Evolutionary conservation across 768 basidiomycete species (phyloP).

Genomic region (Rhizopogon roseolus): DNA sequence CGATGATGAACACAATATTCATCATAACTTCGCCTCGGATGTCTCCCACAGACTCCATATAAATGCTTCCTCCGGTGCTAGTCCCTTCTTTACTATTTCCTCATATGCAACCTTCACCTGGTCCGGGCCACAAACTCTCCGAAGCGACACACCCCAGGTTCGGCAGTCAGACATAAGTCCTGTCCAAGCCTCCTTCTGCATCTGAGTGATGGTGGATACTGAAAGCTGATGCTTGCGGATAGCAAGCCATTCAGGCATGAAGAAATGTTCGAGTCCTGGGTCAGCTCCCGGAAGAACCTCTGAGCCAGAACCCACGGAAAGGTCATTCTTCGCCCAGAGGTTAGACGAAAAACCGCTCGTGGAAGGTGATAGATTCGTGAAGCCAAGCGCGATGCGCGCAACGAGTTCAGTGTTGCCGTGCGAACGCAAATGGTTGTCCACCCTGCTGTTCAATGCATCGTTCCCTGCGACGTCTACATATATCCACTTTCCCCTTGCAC

Average conservation of each 20-base stretch:
- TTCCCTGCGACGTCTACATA: conserved; percentile 67
- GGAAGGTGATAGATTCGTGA: conserved; percentile 52
- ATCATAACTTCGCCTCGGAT: background rate
- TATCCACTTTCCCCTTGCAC: conserved; percentile 37
- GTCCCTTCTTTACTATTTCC: conserved; percentile 36
- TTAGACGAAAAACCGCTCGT: conserved; percentile 25
- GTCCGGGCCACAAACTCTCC: conserved; percentile 41
- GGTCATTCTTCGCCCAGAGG: conserved; percentile 37
- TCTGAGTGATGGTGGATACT: conserved; percentile 37
- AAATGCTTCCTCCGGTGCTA: conserved; percentile 51
- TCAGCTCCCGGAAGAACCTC: background rate
- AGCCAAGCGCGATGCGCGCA: conserved; percentile 44
- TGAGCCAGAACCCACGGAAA: conserved; percentile 9
- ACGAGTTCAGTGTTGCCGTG: conserved; percentile 22
- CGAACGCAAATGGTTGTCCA: conserved; percentile 35
- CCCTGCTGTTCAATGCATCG: conserved; percentile 38
- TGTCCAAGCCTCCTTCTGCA: conserved; percentile 57
- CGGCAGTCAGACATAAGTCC: conserved; percentile 51
- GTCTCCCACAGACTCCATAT: conserved; percentile 65
- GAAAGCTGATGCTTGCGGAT: conserved; percentile 46
- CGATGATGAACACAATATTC: background rate
- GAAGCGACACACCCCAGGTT: conserved; percentile 48
- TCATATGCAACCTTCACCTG: conserved; percentile 47
- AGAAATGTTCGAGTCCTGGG: conserved; percentile 45
- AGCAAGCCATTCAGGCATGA: conserved; percentile 67